phyloP scores from a whole-genome alignment of 2,329 filamentous ascomycete species.

The Verticillium longisporum region DNA sequence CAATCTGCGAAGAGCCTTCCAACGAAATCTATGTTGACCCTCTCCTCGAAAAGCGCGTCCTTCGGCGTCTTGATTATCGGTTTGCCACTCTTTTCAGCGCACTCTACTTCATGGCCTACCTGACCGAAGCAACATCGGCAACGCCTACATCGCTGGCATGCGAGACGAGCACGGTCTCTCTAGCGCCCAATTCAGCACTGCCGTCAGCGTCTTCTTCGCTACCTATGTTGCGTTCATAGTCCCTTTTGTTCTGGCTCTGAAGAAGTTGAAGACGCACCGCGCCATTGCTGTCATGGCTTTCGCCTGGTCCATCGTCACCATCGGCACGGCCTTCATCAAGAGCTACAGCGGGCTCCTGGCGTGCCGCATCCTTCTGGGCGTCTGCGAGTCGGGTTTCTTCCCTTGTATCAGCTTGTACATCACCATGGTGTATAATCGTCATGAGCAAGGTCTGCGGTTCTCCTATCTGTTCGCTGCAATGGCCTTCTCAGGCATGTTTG shows the following conservation, averaged over 20 bases:
- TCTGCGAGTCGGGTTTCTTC: slow-evolving; percentile 13
- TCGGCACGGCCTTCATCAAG: slow-evolving; percentile 6
- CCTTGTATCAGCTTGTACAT: slow-evolving; percentile 21
- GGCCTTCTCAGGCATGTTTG: slow-evolving; percentile 21
- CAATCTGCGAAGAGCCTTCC: not conserved
- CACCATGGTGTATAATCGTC: slow-evolving; percentile 4
- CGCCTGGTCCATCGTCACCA: slow-evolving; percentile 6
- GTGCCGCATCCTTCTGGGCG: slow-evolving; percentile 5
- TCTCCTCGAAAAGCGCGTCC: slow-evolving; percentile 1
- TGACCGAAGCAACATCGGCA: slow-evolving; percentile 39
- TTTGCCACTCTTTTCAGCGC: slow-evolving; percentile 1
- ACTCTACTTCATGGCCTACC: slow-evolving; percentile 8
- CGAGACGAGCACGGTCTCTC: slow-evolving; percentile 41
- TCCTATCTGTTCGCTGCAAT: slow-evolving; percentile 23
- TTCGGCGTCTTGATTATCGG: not conserved
- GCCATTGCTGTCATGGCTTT: slow-evolving; percentile 6
- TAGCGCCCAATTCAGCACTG: slow-evolving; percentile 50
- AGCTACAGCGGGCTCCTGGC: slow-evolving; percentile 2
- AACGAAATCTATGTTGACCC: slow-evolving; percentile 1
- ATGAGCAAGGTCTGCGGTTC: slow-evolving; percentile 17
- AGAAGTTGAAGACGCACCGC: slow-evolving; percentile 1
- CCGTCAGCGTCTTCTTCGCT: slow-evolving; percentile 53
- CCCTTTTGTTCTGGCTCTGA: slow-evolving; percentile 24
- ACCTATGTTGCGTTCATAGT: slow-evolving; percentile 56
- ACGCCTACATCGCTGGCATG: slow-evolving; percentile 53